Base-by-base conservation (phyloP, 2,329 filamentous ascomycete genomes). In the Cadophora sp. region DNA sequence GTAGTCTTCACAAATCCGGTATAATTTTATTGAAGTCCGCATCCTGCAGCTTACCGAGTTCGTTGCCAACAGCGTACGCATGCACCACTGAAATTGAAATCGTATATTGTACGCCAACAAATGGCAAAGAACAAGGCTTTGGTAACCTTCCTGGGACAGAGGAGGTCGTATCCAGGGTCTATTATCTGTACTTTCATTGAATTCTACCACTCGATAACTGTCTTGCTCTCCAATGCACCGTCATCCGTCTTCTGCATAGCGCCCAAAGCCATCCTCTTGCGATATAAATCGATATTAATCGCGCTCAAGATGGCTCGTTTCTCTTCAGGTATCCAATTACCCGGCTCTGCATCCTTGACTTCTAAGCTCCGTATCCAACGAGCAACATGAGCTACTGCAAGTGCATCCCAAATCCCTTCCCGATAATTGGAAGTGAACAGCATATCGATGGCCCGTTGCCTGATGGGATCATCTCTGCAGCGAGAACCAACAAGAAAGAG, bases 401-500 rank as follows among this genome's bases (percentile, higher is more conserved):
- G 33, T 30, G 63, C 59, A 59, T 71, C 68, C 66, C 70, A 71
- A 7, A 67, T 65, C 1, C 68, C 68, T 33, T 71, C 70, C 18
- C 66, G 62, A 24, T 62, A 59, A 14, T 64, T 59, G 27, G 51
- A 24, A 0, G 66, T 50, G 16, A 67, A 62, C 13, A 73, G 24
- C 39, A 72, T 50, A 1, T 66, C 51, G 20, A 73, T 71, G 22
- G 70, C 70, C 55, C 65, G 30, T 41, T 53, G 47, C 30, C 68
- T 66, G 18, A 68, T 59, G 7, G 27, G 14, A 30, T 64, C 53
- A 48, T 66, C 61, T 47, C 66, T 50, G 50, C 70, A 70, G 11
- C 64, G 56, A 18, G 62, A 63, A 16, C 59, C 69, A 20, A 70
- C 68, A 18, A 70, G 59, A 27, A 66, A 69, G 8, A 72, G 51